Evolutionary conservation across 2,329 filamentous ascomycete species (phyloP).

Genomic region (Pochonia chlamydosporia): DNA sequence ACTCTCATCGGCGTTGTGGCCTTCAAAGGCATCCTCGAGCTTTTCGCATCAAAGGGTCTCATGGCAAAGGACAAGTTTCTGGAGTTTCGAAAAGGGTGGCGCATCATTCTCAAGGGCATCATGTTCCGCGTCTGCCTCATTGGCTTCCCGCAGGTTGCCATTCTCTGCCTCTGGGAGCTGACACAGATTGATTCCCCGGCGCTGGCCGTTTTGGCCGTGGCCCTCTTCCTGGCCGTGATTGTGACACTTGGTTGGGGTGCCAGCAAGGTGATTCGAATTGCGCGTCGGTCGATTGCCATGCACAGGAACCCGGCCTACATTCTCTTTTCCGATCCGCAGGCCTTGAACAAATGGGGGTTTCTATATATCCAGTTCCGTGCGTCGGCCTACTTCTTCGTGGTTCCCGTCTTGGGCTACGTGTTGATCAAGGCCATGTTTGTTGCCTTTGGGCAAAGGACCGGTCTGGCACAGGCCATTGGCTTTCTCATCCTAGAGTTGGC

Average conservation of each 20-base stretch:
- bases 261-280: conserved; percentile 81
- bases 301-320: conserved; percentile 87
- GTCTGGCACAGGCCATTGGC: conserved; percentile 73
- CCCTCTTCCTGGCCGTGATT: conserved; percentile 77
- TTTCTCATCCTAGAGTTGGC: conserved; percentile 75
- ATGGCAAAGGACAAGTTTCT: conserved; percentile 81
- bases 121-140: conserved; percentile 85
- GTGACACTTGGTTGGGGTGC: conserved; percentile 76
- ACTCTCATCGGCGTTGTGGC: conserved; percentile 65
- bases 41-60: conserved; percentile 64
- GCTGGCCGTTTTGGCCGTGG: conserved; percentile 79
- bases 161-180: conserved; percentile 90
- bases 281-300: conserved; percentile 59
- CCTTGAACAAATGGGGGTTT: conserved; percentile 96
- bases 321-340: conserved; percentile 84
- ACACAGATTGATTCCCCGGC: conserved; percentile 78
- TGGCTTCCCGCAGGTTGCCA: conserved; percentile 82
- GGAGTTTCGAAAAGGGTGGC: conserved; percentile 92
- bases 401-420: conserved; percentile 70
- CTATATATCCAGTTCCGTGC: conserved; percentile 94
- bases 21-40: conserved; percentile 77
- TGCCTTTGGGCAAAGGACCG: conserved; percentile 66
- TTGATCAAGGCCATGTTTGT: conserved; percentile 87
- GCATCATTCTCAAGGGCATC: conserved; percentile 85
- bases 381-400: conserved; percentile 90